These are phyloP conservation scores for Novakomyces olei DNA, from an alignment of 805 yeast genomes.

Conservation along the genomic window DNA sequence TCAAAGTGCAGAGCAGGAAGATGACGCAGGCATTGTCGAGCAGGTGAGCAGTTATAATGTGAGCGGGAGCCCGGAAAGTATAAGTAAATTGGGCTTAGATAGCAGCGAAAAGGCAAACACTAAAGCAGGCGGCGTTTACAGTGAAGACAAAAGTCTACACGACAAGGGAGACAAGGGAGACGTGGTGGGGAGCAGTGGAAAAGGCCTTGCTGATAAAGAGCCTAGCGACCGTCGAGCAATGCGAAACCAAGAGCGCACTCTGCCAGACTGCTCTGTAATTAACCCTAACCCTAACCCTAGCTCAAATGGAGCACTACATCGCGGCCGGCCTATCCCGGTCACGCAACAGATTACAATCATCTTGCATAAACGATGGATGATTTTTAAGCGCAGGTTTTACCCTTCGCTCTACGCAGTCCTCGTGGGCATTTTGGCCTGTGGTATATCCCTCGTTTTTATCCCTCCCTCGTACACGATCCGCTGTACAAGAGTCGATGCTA, in stretches of 20 bases:
- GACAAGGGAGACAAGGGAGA: constrained; percentile 3
- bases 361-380: constrained; percentile 14
- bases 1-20: not conserved
- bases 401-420: constrained; percentile 13
- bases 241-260: too few relatives aligned
- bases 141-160: not conserved
- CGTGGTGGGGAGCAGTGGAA: not conserved
- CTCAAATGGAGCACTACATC: not conserved
- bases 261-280: not conserved
- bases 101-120: not conserved
- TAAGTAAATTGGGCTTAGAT: too few relatives aligned
- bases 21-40: too few relatives aligned
- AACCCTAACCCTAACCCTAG: constrained; percentile 4
- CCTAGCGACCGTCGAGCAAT: too few relatives aligned
- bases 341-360: constrained; percentile 13
- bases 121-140: too few relatives aligned
- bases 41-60: too few relatives aligned
- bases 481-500: too few relatives aligned
- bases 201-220: too few relatives aligned
- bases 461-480: too few relatives aligned
- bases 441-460: constrained; percentile 7
- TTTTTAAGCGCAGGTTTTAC: constrained; percentile 14
- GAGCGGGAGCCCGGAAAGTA: too few relatives aligned
- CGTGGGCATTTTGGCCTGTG: constrained; percentile 16
- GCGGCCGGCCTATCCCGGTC: constrained; percentile 1